A percentile compares a stretch with the other conserved stretches of the same genome.
Evolutionary conservation across 2,329 filamentous ascomycete genomes (phyloP).

Genomic region (Ceratocystis ficicola): DNA sequence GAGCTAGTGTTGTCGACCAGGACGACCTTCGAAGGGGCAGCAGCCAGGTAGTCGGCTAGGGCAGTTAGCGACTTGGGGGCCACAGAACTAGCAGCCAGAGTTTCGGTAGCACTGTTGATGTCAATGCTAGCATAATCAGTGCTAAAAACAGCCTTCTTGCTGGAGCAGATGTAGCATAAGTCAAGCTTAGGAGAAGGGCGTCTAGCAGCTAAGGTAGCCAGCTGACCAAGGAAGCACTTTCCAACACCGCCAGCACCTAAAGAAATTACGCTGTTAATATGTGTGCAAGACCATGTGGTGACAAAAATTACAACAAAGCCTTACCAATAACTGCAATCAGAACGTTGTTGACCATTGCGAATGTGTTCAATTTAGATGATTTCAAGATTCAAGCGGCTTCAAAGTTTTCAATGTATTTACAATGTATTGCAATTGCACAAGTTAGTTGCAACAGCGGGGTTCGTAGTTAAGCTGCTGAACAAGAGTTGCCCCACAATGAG

Average conservation of each 20-base stretch:
- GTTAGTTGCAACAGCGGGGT: slow-evolving; percentile 2
- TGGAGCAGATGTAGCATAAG: slow-evolving; percentile 76
- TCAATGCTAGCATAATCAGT: slow-evolving; percentile 57
- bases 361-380: neutral
- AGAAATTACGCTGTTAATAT: slow-evolving; percentile 17
- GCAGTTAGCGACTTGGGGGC: slow-evolving; percentile 55
- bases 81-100: slow-evolving; percentile 51
- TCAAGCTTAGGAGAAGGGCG: slow-evolving; percentile 58
- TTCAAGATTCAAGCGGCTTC: neutral
- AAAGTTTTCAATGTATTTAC: neutral
- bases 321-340: slow-evolving; percentile 43
- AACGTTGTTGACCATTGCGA: slow-evolving; percentile 32
- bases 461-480: too few relatives aligned
- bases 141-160: slow-evolving; percentile 68
- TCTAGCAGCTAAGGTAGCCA: slow-evolving; percentile 53
- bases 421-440: neutral
- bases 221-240: slow-evolving; percentile 76
- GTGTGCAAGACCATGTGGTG: neutral
- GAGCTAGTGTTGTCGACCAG: slow-evolving; percentile 95
- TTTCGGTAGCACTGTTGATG: slow-evolving; percentile 47
- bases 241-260: slow-evolving; percentile 85
- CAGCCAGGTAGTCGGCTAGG: slow-evolving; percentile 64
- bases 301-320: slow-evolving; percentile 12
- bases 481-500: slow-evolving; percentile 14
- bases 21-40: slow-evolving; percentile 64